These are phyloP conservation scores for Ogataea hybrid DNA, from an alignment of 1,139 yeast genomes.

Conservation along the genomic window DNA sequence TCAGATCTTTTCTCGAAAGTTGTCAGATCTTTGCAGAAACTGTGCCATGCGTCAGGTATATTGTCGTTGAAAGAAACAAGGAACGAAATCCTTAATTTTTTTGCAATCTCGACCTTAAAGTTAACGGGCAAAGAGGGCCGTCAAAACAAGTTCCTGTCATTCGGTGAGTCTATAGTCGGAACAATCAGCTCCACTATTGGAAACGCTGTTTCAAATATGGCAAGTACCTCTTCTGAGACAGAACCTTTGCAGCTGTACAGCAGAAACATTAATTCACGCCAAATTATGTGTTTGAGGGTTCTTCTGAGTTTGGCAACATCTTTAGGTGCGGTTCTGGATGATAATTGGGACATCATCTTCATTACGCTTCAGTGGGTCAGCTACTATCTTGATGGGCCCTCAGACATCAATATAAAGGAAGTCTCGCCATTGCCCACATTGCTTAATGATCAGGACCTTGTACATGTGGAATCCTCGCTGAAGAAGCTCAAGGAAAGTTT, in stretches of 20 bases:
- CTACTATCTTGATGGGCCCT: slow-evolving; percentile 61
- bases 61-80: slow-evolving; percentile 54
- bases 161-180: slow-evolving; percentile 64
- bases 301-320: slow-evolving; percentile 73
- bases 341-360: slow-evolving; percentile 69
- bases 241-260: slow-evolving; percentile 33
- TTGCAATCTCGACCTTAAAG: slow-evolving; percentile 54
- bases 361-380: slow-evolving; percentile 76
- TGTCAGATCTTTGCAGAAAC: slow-evolving; percentile 72
- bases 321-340: slow-evolving; percentile 65
- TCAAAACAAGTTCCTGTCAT: slow-evolving; percentile 38
- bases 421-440: slow-evolving; percentile 37
- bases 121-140: slow-evolving; percentile 35
- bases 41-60: slow-evolving; percentile 82
- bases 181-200: slow-evolving; percentile 45
- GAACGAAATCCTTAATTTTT: slow-evolving; percentile 56
- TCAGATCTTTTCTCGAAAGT: slow-evolving; percentile 61
- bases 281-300: slow-evolving; percentile 77
- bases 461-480: slow-evolving; percentile 53
- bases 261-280: slow-evolving; percentile 55
- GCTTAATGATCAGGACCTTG: slow-evolving; percentile 44
- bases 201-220: slow-evolving; percentile 32
- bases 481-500: slow-evolving; percentile 64
- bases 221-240: slow-evolving; percentile 16
- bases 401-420: slow-evolving; percentile 38